Evolutionary conservation across 2,329 filamentous ascomycete species (phyloP).

Genomic region (Teratosphaeria viscida): DNA sequence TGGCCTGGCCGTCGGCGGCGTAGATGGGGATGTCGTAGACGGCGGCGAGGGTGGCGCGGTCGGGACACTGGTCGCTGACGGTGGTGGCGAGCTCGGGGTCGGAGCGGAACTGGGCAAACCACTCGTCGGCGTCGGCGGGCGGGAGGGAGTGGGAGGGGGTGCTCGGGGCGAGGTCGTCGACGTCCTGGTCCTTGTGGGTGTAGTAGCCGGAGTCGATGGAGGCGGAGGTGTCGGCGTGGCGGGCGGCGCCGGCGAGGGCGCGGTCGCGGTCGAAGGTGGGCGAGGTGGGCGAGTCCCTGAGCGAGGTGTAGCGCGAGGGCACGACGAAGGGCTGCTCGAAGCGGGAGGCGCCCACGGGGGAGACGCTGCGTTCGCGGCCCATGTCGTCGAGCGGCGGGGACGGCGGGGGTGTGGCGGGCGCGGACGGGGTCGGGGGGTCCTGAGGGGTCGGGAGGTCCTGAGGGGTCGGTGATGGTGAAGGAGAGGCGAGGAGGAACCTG

Average conservation of each 20-base stretch:
- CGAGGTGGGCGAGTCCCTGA: slow-evolving; percentile 10
- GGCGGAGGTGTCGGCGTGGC: slow-evolving; percentile 7
- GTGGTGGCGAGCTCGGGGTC: slow-evolving; percentile 18
- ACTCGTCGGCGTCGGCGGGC: slow-evolving; percentile 16
- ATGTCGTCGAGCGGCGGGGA: not conserved
- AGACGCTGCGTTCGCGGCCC: slow-evolving; percentile 11
- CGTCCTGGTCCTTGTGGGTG: not conserved
- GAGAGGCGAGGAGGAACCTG: not conserved
- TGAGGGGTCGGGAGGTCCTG: too few species aligned
- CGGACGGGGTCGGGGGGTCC: not conserved
- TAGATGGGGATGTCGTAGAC: slow-evolving; percentile 38
- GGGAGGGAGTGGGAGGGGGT: not conserved
- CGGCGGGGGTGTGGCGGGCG: not conserved
- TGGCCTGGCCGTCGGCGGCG: slow-evolving; percentile 49
- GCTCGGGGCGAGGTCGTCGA: not conserved
- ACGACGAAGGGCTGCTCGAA: slow-evolving; percentile 21
- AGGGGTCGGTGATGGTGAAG: not conserved
- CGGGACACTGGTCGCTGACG: slow-evolving; percentile 23
- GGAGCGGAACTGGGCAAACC: slow-evolving; percentile 25
- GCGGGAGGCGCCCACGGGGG: slow-evolving; percentile 20
- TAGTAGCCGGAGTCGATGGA: slow-evolving; percentile 1
- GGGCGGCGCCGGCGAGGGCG: slow-evolving; percentile 3
- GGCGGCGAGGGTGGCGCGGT: slow-evolving; percentile 22
- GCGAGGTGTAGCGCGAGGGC: slow-evolving; percentile 7
- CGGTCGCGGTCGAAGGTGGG: slow-evolving; percentile 2